phyloP scores from a whole-genome alignment of 768 basidiomycete genomes.

The Lentinula sp. region DNA sequence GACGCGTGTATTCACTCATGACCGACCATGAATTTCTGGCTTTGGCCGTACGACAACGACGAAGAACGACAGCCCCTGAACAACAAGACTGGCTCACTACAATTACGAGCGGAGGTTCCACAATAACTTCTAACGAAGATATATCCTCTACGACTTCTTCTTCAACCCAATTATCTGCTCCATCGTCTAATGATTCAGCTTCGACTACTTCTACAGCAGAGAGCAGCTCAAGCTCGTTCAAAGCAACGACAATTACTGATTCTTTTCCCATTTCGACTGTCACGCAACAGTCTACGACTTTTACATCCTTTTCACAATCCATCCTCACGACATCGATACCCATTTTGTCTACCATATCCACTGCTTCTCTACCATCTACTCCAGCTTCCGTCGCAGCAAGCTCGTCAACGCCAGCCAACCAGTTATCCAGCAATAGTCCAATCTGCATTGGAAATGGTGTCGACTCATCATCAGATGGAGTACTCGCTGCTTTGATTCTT shows the following conservation, averaged over 20 bases:
- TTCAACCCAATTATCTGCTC: neutral
- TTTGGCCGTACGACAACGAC: slow-evolving; percentile 2
- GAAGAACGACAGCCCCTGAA: neutral
- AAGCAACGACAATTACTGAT: neutral
- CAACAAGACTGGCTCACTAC: slow-evolving; percentile 1
- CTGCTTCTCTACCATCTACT: slow-evolving; percentile 11
- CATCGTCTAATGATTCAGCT: neutral
- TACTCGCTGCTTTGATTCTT: slow-evolving; percentile 52
- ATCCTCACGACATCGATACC: slow-evolving; percentile 20
- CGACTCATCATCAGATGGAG: slow-evolving; percentile 56
- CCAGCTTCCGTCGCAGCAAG: slow-evolving; percentile 20
- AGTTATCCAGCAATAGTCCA: slow-evolving; percentile 19
- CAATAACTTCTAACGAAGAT: neutral
- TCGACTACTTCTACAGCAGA: neutral
- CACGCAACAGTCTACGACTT: slow-evolving; percentile 33
- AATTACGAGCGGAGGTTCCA: slow-evolving; percentile 14
- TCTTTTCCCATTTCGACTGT: slow-evolving; percentile 31
- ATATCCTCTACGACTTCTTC: slow-evolving; percentile 10
- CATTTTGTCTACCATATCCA: slow-evolving; percentile 8
- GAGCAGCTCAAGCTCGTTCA: neutral
- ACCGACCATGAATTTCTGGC: neutral
- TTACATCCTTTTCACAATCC: slow-evolving; percentile 33
- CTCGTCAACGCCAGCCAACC: slow-evolving; percentile 11
- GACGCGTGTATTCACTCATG: neutral
- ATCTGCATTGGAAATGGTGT: slow-evolving; percentile 63